Evolutionary conservation across 192 early-diverging fungal species (phyloP), one percentile per base, ranked within the genome.

Genomic region (Backusella liffmaniae): DNA sequence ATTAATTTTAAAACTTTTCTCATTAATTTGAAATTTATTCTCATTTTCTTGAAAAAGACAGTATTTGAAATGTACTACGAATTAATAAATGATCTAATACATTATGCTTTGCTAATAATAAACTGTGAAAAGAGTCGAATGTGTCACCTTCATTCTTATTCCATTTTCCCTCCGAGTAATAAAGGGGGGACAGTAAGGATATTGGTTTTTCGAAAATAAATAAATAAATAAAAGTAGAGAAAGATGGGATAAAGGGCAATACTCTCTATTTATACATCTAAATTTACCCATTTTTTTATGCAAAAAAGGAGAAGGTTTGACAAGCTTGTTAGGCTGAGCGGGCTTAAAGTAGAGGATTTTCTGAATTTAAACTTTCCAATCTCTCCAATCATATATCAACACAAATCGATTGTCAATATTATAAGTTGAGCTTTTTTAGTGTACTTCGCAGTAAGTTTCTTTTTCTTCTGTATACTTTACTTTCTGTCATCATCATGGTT

Each of bases 401-500:
- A 68, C 67, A 68, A 68, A 68, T 62, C 56, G 56, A 29, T 62
- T 62, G 56, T 29, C 56, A 62, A 62, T 62, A 62, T 62, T 62
- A 62, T 62, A 62, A 62, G 56, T 62, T 34, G 30, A 18, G 34
- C 8, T 68, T 67, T 72, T 72, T 53, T 32, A 4, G 26, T 49
- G 13, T 46, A 46, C 16, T 46, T 23, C 34, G 18, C 32, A 69
- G 6, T 41, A 68, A 36, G 32, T 35, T 68, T 67, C 23, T 49
- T 69, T 42, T 69, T 42, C 26, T 69, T 65, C 15, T 56, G 23
- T 26, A 21, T 34, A 46, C 49, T 56, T 59, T 18, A 35, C 18
- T 10, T 73, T 59, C 30, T 66, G 15, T 67, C 36, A 49, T 66
- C 26, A 75, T 51, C 29, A 76, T 80, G 74, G 76, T 80, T 62